Evolutionary conservation across 2,329 filamentous ascomycete genomes (phyloP), one percentile per base, ranked within the genome.

Genomic region (Colletotrichum tanaceti): DNA sequence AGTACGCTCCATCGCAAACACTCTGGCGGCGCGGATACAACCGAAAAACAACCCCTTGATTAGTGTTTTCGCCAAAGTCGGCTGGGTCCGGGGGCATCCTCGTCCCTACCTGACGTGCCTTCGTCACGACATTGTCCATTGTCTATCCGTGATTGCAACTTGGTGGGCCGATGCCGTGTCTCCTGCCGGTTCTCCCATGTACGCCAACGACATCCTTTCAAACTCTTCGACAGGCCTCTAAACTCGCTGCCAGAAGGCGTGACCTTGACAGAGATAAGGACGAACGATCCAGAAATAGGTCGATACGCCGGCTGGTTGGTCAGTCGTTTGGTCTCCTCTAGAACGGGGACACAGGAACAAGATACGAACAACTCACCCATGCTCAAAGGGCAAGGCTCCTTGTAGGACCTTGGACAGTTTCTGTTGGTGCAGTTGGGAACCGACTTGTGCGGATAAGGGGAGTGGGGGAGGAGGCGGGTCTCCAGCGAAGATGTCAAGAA

Each of bases 21-120:
- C n/a, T n/a, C n/a, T 54, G 46, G 22, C 35, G 53, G 61, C 54
- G 28, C 60, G 53, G 60, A 53, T 64, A 60, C 65, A 64, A 59
- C 53, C 54, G 65, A 3, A 28, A 28, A 4, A 43, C 24, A 14
- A 20, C 60, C 65, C 60, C 50, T 61, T 64, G 49, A 59, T 59
- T 59, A 65, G 35, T 13, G 61, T 55, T 65, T 32, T 59, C 35
- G 18, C 61, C 11, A 52, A 38, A 53, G 20, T 16, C 46, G 59
- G n/a, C n/a, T n/a, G n/a, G 20, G 54, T 46, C 20, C n/a, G n/a
- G 2, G 46, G 16, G 39, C 1, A 11, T 68, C 65, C 65, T 9
- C 16, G 44, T 35, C 32, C 9, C 6, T 18, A 20, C 38, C 24
- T 54, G 18, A 52, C 0, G 53, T 44, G 46, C 32, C 49, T 43